A percentile compares a stretch with the other conserved stretches of the same genome.
These are phyloP conservation scores for Arthroderma sp. DNA, from an alignment of 2,329 filamentous ascomycete genomes.

Conservation along the genomic window DNA sequence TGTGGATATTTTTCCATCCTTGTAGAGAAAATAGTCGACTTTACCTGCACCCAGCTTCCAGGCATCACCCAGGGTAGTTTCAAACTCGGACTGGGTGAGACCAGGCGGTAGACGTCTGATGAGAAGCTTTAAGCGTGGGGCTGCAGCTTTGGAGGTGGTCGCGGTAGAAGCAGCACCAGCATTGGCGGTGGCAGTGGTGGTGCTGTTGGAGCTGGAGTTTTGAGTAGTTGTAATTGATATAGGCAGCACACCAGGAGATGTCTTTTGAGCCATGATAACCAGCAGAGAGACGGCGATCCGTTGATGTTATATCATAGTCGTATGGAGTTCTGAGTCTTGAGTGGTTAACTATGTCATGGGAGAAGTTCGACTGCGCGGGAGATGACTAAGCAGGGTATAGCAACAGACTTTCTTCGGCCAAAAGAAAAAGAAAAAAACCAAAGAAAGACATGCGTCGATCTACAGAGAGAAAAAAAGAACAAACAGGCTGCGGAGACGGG, in stretches of 20 bases:
- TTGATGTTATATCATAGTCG: slow-evolving; percentile 9
- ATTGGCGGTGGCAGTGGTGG: slow-evolving; percentile 21
- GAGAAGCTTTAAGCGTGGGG: slow-evolving; percentile 66
- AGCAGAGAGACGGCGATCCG: slow-evolving; percentile 31
- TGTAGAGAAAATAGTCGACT: slow-evolving; percentile 71
- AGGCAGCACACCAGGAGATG: slow-evolving; percentile 29
- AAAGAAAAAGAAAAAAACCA: too few species aligned
- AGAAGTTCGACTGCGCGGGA: neutral
- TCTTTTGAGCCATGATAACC: too few species aligned
- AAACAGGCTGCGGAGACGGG: too few species aligned
- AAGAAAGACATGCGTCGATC: too few species aligned
- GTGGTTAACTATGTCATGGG: neutral
- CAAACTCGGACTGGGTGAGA: slow-evolving; percentile 67
- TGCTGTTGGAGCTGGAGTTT: slow-evolving; percentile 4
- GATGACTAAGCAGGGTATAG: neutral
- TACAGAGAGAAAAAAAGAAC: too few species aligned
- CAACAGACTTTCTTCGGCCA: too few species aligned
- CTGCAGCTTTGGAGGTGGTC: slow-evolving; percentile 30
- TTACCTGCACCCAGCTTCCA: slow-evolving; percentile 73
- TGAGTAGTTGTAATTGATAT: slow-evolving; percentile 36
- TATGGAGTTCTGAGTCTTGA: neutral
- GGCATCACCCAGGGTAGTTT: slow-evolving; percentile 56
- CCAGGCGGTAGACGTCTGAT: slow-evolving; percentile 76
- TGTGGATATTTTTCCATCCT: slow-evolving; percentile 62
- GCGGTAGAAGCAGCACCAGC: slow-evolving; percentile 14